A percentile compares a stretch with the other conserved stretches of the same genome.
These are phyloP conservation scores for Carallia brachiata DNA, from an alignment of 345 rosid genomes.

Conservation along the genomic window DNA sequence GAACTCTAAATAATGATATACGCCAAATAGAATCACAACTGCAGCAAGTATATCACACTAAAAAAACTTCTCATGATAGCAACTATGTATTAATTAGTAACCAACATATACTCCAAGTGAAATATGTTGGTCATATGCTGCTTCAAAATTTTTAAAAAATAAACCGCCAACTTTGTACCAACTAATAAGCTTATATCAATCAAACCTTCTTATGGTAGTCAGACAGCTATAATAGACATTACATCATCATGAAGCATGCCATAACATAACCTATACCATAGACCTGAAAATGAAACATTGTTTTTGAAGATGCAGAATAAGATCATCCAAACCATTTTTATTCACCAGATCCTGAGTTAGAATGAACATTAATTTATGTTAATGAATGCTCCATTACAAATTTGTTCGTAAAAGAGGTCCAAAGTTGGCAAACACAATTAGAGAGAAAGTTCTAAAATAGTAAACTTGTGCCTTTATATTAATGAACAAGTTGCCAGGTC, in stretches of 20 bases:
- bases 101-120: no score
- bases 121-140: no score
- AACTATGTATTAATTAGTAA: no score
- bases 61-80: no score
- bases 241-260: background rate
- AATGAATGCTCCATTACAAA: background rate
- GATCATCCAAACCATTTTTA: background rate
- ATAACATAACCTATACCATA: background rate
- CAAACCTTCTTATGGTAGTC: background rate
- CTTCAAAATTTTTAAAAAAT: background rate
- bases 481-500: slow-evolving; percentile 69
- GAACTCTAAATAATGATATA: background rate
- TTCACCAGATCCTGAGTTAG: background rate
- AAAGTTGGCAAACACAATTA: background rate
- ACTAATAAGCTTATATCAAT: background rate
- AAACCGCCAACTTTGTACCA: no score
- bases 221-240: background rate
- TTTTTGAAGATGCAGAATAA: background rate
- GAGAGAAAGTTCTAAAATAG: background rate
- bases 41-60: no score
- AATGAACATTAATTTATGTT: background rate
- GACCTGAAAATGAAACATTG: background rate
- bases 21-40: no score
- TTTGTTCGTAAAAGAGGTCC: background rate
- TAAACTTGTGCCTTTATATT: slow-evolving; percentile 60